These are phyloP conservation scores for Teunomyces tritomae DNA, from an alignment of 805 yeast genomes.

Conservation along the genomic window DNA sequence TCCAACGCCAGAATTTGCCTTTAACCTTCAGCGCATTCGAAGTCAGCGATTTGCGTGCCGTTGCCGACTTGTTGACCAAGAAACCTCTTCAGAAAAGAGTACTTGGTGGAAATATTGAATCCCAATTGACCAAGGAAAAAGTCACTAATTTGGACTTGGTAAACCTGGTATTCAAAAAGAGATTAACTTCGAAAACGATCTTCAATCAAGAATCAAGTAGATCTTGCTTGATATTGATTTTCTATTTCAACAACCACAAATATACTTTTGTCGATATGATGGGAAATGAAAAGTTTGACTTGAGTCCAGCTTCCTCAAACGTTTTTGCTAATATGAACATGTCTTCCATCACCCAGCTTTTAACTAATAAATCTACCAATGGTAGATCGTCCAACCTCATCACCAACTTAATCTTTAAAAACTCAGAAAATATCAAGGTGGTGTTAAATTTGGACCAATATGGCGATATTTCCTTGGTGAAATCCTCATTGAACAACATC, in stretches of 20 bases:
- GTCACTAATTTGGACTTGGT: conserved; percentile 7
- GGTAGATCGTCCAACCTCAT: conserved; percentile 25
- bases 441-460: conserved; percentile 26
- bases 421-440: conserved; percentile 14
- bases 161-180: conserved; percentile 13
- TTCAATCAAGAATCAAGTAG: conserved; percentile 20
- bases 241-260: conserved; percentile 17
- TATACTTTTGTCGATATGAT: conserved; percentile 26
- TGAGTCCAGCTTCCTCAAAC: conserved; percentile 11
- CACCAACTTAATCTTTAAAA: conserved; percentile 25
- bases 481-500: conserved; percentile 25
- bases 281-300: conserved; percentile 28
- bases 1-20: conserved; percentile 3
- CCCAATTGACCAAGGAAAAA: conserved; percentile 13
- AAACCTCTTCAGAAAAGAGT: conserved; percentile 5
- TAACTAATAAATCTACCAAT: conserved; percentile 11
- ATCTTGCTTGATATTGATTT: conserved; percentile 25
- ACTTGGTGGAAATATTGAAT: conserved; percentile 12
- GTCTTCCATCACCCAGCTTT: conserved; percentile 26
- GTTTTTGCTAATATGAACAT: conserved; percentile 26
- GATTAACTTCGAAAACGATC: conserved; percentile 20
- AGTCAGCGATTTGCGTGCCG: conserved; percentile 22
- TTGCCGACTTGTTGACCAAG: conserved; percentile 25
- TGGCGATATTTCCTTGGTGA: conserved; percentile 23
- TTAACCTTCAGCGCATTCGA: conserved; percentile 26